Percentiles rank a stretch among this genome's conserved stretches.
Conservation (phyloP, 1,139 yeast species). For the Sugiyamaella sp. region DNA sequence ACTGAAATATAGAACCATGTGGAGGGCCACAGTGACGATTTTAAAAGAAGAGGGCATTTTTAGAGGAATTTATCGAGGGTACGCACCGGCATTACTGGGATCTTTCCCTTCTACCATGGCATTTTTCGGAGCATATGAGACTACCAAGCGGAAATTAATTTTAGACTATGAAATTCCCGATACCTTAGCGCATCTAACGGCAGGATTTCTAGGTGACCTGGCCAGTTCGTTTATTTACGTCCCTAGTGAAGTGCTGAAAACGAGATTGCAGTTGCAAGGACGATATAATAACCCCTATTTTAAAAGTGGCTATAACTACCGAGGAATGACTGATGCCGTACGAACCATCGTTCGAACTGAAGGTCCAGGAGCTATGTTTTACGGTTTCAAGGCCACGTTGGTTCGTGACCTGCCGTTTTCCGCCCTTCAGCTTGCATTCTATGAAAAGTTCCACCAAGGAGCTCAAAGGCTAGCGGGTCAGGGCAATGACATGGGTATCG, state of each 20-base stretch:
- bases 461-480: constrained; percentile 42
- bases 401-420: constrained; percentile 92
- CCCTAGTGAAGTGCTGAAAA: constrained; percentile 96
- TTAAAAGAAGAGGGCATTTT: constrained; percentile 79
- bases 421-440: constrained; percentile 93
- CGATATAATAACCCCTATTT: constrained; percentile 77
- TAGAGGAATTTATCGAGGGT: constrained; percentile 90
- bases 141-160: constrained; percentile 69
- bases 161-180: constrained; percentile 68
- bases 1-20: constrained; percentile 65
- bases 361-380: constrained; percentile 75
- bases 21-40: constrained; percentile 72
- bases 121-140: constrained; percentile 89
- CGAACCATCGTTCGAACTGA: constrained; percentile 64
- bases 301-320: constrained; percentile 83
- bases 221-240: constrained; percentile 91
- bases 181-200: constrained; percentile 74
- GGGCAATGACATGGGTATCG: constrained; percentile 50
- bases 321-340: constrained; percentile 66
- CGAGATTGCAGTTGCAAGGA: constrained; percentile 91
- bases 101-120: constrained; percentile 87
- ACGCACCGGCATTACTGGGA: constrained; percentile 87
- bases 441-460: constrained; percentile 64
- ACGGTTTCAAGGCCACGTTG: constrained; percentile 91
- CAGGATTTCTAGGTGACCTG: constrained; percentile 90